phyloP scores from a whole-genome alignment of 768 basidiomycete species.

The Trametes meyenii region DNA sequence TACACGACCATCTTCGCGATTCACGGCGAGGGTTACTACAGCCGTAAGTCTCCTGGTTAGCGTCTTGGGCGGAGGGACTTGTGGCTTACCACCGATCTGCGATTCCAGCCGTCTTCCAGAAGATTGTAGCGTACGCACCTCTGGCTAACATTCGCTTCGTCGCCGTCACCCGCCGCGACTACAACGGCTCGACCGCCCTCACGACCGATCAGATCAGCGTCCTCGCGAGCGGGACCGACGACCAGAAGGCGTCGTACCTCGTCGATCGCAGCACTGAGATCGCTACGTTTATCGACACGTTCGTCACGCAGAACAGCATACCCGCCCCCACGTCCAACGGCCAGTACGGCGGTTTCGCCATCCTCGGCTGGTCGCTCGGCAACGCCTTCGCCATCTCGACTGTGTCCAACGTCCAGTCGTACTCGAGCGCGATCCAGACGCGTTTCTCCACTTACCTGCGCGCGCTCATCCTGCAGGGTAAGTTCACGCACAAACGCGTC shows the following conservation, averaged over 20 bases:
- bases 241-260: conserved; percentile 31
- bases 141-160: conserved; percentile 19
- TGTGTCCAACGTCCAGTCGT: neutral
- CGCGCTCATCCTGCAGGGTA: conserved; percentile 10
- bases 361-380: conserved; percentile 8
- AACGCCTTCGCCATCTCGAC: neutral
- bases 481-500: neutral
- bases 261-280: conserved; percentile 30
- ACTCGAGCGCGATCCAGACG: neutral
- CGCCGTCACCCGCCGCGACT: conserved; percentile 29
- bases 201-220: conserved; percentile 8
- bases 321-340: neutral
- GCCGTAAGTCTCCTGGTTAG: neutral
- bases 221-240: conserved; percentile 5
- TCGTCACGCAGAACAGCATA: neutral
- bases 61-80: neutral
- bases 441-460: neutral
- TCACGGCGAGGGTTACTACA: neutral
- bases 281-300: conserved; percentile 1
- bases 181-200: conserved; percentile 24
- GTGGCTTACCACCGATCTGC: no score
- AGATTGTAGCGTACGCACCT: neutral
- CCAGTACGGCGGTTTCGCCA: conserved; percentile 8
- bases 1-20: neutral
- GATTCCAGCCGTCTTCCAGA: neutral